Base-by-base conservation (phyloP, 768 basidiomycete genomes). In the Leccinellum albellum region DNA sequence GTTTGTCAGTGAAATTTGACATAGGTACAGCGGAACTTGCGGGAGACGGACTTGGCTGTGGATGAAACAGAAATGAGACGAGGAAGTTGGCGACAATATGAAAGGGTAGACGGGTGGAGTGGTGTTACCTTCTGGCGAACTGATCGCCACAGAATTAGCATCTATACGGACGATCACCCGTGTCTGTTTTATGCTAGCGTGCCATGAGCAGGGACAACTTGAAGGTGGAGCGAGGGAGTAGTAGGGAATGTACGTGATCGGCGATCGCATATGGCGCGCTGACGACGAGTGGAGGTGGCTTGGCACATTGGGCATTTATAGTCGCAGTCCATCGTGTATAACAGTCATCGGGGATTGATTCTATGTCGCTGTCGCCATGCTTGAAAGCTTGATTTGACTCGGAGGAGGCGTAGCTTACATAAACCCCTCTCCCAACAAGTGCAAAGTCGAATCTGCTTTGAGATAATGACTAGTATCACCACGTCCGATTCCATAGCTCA, bases 91-190 rank as follows among this genome's bases (percentile, higher is more conserved):
- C 51, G 57, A 54, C 20, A 55, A 56, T 44, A 44, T 26, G 51
- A 60, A 47, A 28, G 54, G 51, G 45, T 37, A 17, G 35, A 9
- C 17, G 54, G 31, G 44, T 51, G 57, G 52, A 21, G 59, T 51
- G 53, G 49, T 70, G 12, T 47, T 37, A 88, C 90, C 90, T 91
- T 67, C 91, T 74, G 2, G 91, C 91, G 67, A 94, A 94, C 74
- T 92, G 90, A 76, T 94, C 91, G 33, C 91, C 91, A 71, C 91
- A 94, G 61, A 86, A 82, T 66, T 86, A 85, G 64, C 91, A 94
- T 67, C 90, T 91, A 79, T 94, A 94, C 9, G 91, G 91, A 45
- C 91, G 79, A 77, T 93, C 91, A 55, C 91, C 91, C 37, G 91
- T 93, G 73, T 94, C 91, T 92, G 74, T 20, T 14, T 37, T 51